These are phyloP conservation scores for Byssoonygena ceratinophila DNA, from an alignment of 2,329 filamentous ascomycete species.

Conservation along the genomic window DNA sequence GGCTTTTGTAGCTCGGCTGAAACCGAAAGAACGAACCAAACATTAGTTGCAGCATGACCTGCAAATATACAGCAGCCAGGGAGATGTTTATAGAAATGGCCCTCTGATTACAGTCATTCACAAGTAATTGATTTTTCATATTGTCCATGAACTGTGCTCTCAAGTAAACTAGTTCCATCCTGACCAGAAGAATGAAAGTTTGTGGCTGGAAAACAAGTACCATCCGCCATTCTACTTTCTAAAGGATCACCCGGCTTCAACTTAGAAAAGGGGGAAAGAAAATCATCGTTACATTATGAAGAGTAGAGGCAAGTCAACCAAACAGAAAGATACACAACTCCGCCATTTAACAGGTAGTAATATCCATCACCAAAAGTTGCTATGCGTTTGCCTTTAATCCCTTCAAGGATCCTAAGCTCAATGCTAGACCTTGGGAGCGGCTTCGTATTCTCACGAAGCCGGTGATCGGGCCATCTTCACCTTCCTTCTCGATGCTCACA, in stretches of 20 bases:
- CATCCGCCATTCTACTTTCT: neutral
- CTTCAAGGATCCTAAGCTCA: conserved; percentile 89
- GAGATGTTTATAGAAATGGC: too few species aligned
- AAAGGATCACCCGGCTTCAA: neutral
- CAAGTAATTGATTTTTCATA: neutral
- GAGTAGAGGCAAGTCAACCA: neutral
- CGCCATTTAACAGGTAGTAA: neutral
- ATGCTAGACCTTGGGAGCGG: conserved; percentile 84
- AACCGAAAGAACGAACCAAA: conserved; percentile 6
- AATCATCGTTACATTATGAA: conserved; percentile 5
- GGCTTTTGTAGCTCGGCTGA: neutral
- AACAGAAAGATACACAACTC: conserved; percentile 10
- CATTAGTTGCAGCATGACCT: neutral
- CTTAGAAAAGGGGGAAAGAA: neutral
- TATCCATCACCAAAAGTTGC: conserved; percentile 19
- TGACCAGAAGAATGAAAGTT: too few species aligned
- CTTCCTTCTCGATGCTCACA: conserved; percentile 94
- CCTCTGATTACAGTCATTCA: neutral
- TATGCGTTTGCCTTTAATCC: conserved; percentile 64
- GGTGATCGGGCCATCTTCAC: conserved; percentile 86
- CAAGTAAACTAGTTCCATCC: too few species aligned
- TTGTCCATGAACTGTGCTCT: too few species aligned
- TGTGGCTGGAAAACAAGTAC: too few species aligned
- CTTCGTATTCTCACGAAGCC: conserved; percentile 97
- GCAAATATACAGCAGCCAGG: too few species aligned